Evolutionary conservation across 73 alveolate species (phyloP), one percentile per base, ranked within the genome.

Genomic region (Paramecium bursaria): DNA sequence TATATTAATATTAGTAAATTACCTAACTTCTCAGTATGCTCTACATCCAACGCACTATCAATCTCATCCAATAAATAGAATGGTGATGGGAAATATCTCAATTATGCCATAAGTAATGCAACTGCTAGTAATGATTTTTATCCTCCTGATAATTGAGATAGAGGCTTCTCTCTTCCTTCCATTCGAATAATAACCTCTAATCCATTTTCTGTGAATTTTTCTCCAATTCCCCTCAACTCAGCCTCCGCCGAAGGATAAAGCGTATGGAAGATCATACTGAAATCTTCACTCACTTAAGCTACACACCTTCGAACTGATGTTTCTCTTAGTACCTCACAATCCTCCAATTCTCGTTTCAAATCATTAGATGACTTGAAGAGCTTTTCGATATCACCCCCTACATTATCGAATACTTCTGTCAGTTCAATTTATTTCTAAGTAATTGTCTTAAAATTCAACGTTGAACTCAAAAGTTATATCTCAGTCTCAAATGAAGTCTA

Each of bases 51-150:
- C 30, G 99, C 99, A 1, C 99, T 96, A 80, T 98, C 99, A 60
- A 98, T 95, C 91, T 98, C 99, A 93, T 98, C 99, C 54, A 98
- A 93, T 85, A 98, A 97, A 86, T 98, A 97, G 75, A 97, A 85
- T 25, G 99, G 99, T 35, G 98, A 99, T 35, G 99, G 99, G 44
- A 94, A 95, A 75, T 89, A 90, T 77, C 91, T 92, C 17, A 48
- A 67, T 1, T 96, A 90, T 19, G 99, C 97, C 17, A 97, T 88
- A 48, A 96, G 90, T 57, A 95, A 90, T 75, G 97, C 85, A n/a
- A 96, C 87, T 10, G 99, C 99, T 47, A 97, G 91, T 19, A 97
- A 90, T 47, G 99, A 93, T 86, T 98, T 92, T 87, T 97, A 95
- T 5, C 99, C 99, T 48, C 98, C 99, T 47, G 96, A 86, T 47